These are phyloP conservation scores for Castanea crenata DNA, from an alignment of 306 rosid species.

Conservation along the genomic window DNA sequence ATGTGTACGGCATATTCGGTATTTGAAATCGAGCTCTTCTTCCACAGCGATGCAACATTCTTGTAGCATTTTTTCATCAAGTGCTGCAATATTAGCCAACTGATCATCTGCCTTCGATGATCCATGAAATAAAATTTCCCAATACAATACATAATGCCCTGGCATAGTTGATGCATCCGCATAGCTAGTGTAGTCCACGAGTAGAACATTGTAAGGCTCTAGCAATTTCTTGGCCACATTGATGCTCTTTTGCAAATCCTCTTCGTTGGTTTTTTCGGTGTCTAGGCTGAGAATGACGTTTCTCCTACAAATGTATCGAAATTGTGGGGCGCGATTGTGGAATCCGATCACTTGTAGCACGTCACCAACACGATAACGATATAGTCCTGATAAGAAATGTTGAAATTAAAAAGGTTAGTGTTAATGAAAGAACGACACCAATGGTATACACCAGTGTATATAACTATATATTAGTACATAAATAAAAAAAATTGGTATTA, in stretches of 20 bases:
- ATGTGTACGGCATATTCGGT: constrained; percentile 55
- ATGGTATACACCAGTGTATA: not conserved
- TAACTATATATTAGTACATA: not conserved
- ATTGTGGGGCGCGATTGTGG: constrained; percentile 73
- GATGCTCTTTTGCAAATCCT: constrained; percentile 68
- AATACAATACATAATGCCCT: constrained; percentile 78
- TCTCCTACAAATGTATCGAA: constrained; percentile 75
- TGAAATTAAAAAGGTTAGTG: not conserved
- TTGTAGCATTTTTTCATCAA: constrained; percentile 43
- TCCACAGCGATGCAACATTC: constrained; percentile 86
- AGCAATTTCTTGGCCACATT: constrained; percentile 57
- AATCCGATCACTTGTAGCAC: constrained; percentile 78
- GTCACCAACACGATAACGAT: constrained; percentile 81
- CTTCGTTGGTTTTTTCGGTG: constrained; percentile 78
- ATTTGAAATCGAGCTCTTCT: constrained; percentile 69
- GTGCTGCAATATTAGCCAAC: not conserved
- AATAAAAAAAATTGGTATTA: not conserved
- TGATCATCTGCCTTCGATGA: constrained; percentile 1
- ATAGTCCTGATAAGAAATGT: constrained; percentile 35
- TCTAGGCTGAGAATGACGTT: constrained; percentile 83
- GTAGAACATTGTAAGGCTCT: constrained; percentile 56
- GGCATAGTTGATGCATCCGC: constrained; percentile 66
- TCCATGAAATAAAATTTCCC: constrained; percentile 62
- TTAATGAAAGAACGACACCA: not conserved
- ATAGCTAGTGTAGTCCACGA: constrained; percentile 80